Evolutionary conservation across 441 rosid genomes (phyloP), one percentile per base, ranked within the genome.

Genomic region (Macaranga tanarius): DNA sequence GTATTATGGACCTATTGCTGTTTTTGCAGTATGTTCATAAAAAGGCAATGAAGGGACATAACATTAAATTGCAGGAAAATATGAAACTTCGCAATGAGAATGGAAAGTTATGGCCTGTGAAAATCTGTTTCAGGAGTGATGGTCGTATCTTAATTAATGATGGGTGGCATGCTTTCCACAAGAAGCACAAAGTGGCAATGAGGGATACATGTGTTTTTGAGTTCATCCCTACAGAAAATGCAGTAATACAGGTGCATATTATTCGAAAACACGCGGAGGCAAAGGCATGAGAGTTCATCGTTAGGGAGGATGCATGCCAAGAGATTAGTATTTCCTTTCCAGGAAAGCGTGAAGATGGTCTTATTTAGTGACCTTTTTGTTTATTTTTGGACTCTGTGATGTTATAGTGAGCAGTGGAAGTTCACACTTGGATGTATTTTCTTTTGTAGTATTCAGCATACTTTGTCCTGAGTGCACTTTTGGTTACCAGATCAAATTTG

Each of bases 101-200:
- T 38, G 84, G 86, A 63, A 72, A 67, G 58, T 62, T 23, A 55
- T 83, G 84, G 86, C 86, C 82, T 25, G 65, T 73, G 61, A 72
- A 72, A 62, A 22, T 65, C 40, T 3, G 0, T 31, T 20, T 12
- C 62, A 22, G 38, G 45, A 45, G 5, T 12, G 40, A 50, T 15
- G 67, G 69, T 48, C 71, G 74, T 26, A 19, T 62, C 15, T 2
- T 0, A 19, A 59, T 78, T 23, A 11, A 25, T 15, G 7, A 42
- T 9, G 84, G 83, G 9, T 84, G 84, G 84, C 1, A 0, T 19
- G 45, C 72, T 12, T 77, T 81, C 59, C 25, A 13, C 56, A 22
- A 12, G 31, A 8, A 51, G 31, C 51, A 76, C 67, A 66, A 73
- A 16, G 76, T 79, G 62, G 57, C 54, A 17, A 0, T 13, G 16